These are phyloP conservation scores for Fusarium denticulatum DNA, from an alignment of 2,329 filamentous ascomycete species.

Conservation along the genomic window DNA sequence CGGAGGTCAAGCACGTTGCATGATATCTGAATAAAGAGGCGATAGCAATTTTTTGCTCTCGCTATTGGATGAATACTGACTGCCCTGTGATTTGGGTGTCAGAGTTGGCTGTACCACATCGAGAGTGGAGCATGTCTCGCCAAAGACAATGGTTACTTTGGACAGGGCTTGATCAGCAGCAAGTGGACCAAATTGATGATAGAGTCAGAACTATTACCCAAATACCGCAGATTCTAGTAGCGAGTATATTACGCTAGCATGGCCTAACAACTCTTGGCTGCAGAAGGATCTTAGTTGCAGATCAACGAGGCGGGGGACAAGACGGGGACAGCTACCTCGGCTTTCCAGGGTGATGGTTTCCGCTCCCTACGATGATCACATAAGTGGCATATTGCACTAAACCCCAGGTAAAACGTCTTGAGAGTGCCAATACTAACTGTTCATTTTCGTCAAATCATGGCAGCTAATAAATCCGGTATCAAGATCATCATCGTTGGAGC, in stretches of 20 bases:
- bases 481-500: conserved; percentile 34
- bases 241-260: neutral
- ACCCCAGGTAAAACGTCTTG: accelerated
- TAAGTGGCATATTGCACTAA: neutral
- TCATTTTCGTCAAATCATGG: neutral
- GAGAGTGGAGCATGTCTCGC: neutral
- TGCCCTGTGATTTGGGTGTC: accelerated
- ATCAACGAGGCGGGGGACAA: conserved; percentile 9
- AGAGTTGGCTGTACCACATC: neutral
- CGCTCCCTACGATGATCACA: neutral
- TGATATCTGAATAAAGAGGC: neutral
- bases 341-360: neutral
- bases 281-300: neutral
- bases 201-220: accelerated
- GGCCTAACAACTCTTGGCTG: neutral
- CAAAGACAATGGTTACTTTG: neutral
- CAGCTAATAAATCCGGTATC: conserved; percentile 15
- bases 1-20: neutral
- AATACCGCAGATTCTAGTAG: neutral
- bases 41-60: too few species aligned
- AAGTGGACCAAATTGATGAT: neutral
- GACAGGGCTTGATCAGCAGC: neutral
- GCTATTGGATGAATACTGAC: neutral
- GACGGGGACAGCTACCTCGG: conserved; percentile 1
- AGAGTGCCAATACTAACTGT: accelerated